A percentile compares a stretch with the other conserved stretches of the same genome.
Conservation (phyloP, 805 yeast species). For the Schizosaccharomyces japonicus region DNA sequence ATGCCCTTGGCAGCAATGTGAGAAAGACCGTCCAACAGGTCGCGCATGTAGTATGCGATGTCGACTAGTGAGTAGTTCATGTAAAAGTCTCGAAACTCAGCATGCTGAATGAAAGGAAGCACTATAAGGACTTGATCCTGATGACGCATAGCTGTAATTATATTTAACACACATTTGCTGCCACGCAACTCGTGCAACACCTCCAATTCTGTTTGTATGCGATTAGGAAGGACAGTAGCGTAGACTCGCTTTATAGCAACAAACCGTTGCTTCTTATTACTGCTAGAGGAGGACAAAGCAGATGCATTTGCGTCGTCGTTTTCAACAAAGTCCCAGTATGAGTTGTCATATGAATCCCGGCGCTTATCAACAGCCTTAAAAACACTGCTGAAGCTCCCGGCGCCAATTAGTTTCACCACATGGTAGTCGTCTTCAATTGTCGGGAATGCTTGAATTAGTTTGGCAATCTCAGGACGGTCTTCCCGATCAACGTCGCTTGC, state of each 20-base stretch:
- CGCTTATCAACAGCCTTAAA: constrained; percentile 1
- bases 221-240: not conserved
- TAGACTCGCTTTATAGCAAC: constrained; percentile 1
- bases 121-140: constrained; percentile 2
- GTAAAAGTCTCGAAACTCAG: constrained; percentile 3
- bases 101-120: constrained; percentile 1
- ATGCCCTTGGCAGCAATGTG: not conserved
- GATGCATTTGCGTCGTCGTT: not conserved
- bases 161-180: not conserved
- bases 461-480: not conserved
- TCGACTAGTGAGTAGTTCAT: not conserved
- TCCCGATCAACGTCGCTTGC: constrained; percentile 2
- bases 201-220: constrained; percentile 1
- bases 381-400: constrained; percentile 4
- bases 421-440: constrained; percentile 1
- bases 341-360: not conserved
- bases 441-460: constrained; percentile 1
- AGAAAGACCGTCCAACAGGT: not conserved
- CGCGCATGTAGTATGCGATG: not conserved
- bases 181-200: not conserved
- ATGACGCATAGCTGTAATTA: constrained; percentile 2
- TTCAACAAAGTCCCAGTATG: not conserved
- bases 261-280: not conserved
- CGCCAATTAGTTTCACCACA: constrained; percentile 1
- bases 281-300: no score